Conservation (phyloP, 2,329 filamentous ascomycete species). For the Calonectria multiphialidica region DNA sequence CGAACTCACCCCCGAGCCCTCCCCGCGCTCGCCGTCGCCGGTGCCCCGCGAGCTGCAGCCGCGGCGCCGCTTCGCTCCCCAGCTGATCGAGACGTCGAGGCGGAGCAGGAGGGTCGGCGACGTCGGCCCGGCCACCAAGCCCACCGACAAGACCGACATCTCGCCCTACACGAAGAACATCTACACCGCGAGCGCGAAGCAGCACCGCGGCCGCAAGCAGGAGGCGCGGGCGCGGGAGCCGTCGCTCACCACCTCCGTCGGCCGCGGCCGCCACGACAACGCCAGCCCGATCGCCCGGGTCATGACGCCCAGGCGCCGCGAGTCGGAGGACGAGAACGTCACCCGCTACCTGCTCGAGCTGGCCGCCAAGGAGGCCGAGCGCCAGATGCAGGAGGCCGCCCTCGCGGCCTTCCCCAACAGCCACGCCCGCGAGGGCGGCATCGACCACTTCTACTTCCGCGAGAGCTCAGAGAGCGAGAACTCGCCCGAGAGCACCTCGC, state of each 20-base stretch:
- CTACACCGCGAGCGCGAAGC: constrained; percentile 62
- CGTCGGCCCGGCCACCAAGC: constrained; percentile 70
- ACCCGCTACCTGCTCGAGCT: constrained; percentile 83
- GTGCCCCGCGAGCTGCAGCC: constrained; percentile 55
- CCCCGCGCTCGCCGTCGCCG: constrained; percentile 62
- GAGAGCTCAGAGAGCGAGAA: constrained; percentile 72
- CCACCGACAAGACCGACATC: constrained; percentile 79
- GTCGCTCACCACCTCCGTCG: not conserved
- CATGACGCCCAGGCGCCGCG: constrained; percentile 63
- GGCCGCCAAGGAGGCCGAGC: constrained; percentile 83
- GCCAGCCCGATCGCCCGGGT: constrained; percentile 44
- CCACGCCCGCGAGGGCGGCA: constrained; percentile 75
- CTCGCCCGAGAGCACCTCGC: constrained; percentile 53
- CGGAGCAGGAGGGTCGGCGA: constrained; percentile 78
- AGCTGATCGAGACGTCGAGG: constrained; percentile 84
- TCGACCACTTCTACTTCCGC: constrained; percentile 78
- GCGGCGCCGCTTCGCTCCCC: constrained; percentile 75
- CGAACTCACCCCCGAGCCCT: constrained; percentile 68
- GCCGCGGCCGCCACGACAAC: constrained; percentile 31
- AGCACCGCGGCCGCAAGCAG: constrained; percentile 50
- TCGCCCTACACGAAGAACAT: constrained; percentile 73
- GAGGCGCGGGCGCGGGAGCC: constrained; percentile 37
- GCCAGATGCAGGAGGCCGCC: constrained; percentile 82
- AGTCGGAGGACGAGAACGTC: constrained; percentile 81
- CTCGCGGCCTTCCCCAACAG: constrained; percentile 83